Evolutionary conservation across 2,329 filamentous ascomycete genomes (phyloP).

Genomic region (Zalaria sp.): DNA sequence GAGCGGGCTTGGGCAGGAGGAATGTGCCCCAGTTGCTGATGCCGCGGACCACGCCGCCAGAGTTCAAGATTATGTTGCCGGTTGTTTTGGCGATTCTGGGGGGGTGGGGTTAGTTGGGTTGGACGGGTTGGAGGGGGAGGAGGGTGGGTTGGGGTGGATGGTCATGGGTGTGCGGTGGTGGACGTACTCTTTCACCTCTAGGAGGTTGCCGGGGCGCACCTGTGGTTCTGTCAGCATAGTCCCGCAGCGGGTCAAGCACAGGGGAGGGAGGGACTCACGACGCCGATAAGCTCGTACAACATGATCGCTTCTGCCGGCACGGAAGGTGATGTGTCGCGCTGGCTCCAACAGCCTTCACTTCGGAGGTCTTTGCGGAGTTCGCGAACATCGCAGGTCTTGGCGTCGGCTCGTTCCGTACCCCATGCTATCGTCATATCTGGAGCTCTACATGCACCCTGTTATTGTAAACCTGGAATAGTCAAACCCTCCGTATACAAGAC

Average conservation of each 20-base stretch:
- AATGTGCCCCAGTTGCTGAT: constrained; percentile 93
- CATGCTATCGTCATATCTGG: too few species aligned
- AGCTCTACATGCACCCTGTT: too few species aligned
- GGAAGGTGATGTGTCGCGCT: neutral
- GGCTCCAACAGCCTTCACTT: neutral
- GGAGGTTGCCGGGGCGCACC: constrained; percentile 81
- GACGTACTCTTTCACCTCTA: constrained; percentile 87
- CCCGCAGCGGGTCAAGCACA: constrained; percentile 3
- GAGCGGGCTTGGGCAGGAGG: constrained; percentile 64
- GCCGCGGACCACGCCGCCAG: constrained; percentile 80
- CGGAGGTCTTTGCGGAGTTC: neutral
- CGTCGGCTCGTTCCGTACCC: too few species aligned
- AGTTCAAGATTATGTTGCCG: constrained; percentile 67
- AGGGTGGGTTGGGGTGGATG: neutral
- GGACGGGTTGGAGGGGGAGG: neutral
- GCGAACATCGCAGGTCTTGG: too few species aligned
- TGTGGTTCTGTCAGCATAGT: constrained; percentile 25
- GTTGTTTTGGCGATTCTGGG: constrained; percentile 73
- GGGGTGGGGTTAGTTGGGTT: constrained; percentile 4
- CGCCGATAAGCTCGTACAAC: constrained; percentile 95
- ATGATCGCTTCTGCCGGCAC: constrained; percentile 32
- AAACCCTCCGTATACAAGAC: neutral
- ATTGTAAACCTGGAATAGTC: too few species aligned
- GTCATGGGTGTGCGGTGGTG: constrained; percentile 7
- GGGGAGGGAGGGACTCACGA: constrained; percentile 47